Evolutionary conservation across 2,329 filamentous ascomycete genomes (phyloP), one percentile per base, ranked within the genome.

Genomic region (Venturia nashicola): DNA sequence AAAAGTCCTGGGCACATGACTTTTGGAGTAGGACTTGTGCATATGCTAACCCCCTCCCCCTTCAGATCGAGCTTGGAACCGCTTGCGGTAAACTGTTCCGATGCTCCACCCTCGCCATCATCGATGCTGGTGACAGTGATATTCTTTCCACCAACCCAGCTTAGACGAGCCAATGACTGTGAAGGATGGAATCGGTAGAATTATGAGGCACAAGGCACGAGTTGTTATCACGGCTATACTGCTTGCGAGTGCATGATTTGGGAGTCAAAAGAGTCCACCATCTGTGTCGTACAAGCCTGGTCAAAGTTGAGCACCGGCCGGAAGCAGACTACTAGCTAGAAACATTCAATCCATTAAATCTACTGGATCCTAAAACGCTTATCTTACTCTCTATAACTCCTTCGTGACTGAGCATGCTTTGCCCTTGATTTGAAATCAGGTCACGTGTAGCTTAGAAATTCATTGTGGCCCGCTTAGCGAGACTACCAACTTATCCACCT

Each of bases 61-160:
- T 75, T 78, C 78, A 97, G 92, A 97, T 97, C 77, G 94, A 97
- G 83, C 86, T 99, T 71, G 94, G 94, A 76, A 97, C 92, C 76
- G 92, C 91, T 72, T 97, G 61, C 83, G 94, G 94, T 84, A 97
- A 97, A 85, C 89, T 99, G 77, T 99, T 96, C 89, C 86, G 91
- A 73, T 96, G 90, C 87, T 93, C 90, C 71, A 96, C 92, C 80
- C 95, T 99, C 89, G 88, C 92, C 73, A 89, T 97, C 76, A 83
- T 97, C 71, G 94, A 99, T 80, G 91, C 92, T 77, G 94, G 93
- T 78, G 79, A 97, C 86, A 96, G 91, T 72, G 94, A 99, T 80
- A 99, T 99, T 80, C 86, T 99, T 73, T 87, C 82, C 80, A 86
- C 90, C 79, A 86, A 86, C 72, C 71, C 76, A 63, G 72, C 74